A percentile compares a stretch with the other conserved stretches of the same genome.
phyloP scores from a whole-genome alignment of 2,329 filamentous ascomycete genomes.

The Paraconiothyrium brasiliense region DNA sequence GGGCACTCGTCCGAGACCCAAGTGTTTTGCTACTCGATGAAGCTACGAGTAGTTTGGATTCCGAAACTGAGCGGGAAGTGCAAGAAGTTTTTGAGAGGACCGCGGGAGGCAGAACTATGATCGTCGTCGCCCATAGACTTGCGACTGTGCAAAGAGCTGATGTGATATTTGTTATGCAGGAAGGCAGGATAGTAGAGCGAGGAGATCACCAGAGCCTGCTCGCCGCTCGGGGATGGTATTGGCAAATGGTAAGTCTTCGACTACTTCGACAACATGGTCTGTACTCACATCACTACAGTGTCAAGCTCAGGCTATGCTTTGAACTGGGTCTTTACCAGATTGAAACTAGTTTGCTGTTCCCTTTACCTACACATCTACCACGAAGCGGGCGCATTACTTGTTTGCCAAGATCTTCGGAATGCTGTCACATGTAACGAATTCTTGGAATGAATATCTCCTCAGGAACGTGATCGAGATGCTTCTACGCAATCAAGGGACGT shows the following conservation, averaged over 20 bases:
- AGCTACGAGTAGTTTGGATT: slow-evolving; percentile 69
- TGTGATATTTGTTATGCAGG: slow-evolving; percentile 52
- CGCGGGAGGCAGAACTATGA: slow-evolving; percentile 53
- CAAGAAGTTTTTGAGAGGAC: slow-evolving; percentile 72
- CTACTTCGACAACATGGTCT: neutral
- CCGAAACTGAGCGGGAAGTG: slow-evolving; percentile 71
- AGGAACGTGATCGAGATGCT: neutral
- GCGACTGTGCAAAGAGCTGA: slow-evolving; percentile 51
- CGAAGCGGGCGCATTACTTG: neutral
- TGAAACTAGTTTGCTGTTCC: neutral
- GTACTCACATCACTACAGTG: slow-evolving; percentile 9
- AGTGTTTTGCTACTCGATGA: slow-evolving; percentile 66
- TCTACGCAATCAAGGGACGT: neutral
- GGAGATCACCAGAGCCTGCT: slow-evolving; percentile 11
- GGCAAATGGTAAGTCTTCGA: slow-evolving; percentile 26
- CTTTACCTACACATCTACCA: neutral
- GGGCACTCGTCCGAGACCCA: slow-evolving; percentile 72
- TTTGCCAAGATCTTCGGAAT: slow-evolving; percentile 11
- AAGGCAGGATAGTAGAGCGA: slow-evolving; percentile 50
- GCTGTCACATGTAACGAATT: slow-evolving; percentile 10
- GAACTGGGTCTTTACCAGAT: neutral
- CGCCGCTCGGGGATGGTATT: slow-evolving; percentile 15
- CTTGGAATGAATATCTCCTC: neutral
- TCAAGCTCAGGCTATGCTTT: slow-evolving; percentile 15
- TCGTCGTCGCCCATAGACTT: slow-evolving; percentile 54